Evolutionary conservation across 106 monocot genomes (phyloP).

Genomic region (Dendrobium officinale): DNA sequence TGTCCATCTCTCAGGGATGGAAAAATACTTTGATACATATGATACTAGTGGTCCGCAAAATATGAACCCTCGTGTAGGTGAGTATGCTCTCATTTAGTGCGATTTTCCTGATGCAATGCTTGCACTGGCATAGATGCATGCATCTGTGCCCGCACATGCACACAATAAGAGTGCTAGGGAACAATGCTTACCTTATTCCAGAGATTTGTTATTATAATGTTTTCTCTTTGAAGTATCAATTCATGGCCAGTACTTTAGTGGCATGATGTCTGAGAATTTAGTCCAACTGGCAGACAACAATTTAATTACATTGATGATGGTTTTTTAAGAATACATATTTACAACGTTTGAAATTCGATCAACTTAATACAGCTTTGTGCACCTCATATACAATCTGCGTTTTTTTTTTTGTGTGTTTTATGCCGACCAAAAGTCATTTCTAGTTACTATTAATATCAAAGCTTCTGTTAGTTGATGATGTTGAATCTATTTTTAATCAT

Average conservation of each 20-base stretch:
- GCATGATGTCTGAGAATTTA: neutral
- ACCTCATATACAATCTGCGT: too few relatives aligned
- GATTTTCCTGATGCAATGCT: neutral
- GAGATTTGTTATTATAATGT: neutral
- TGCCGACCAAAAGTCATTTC: too few relatives aligned
- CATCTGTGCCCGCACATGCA: neutral
- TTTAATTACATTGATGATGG: neutral
- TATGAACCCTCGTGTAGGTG: constrained; percentile 61
- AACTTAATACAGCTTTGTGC: neutral
- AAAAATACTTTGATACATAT: constrained; percentile 73
- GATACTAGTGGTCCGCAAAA: constrained; percentile 96
- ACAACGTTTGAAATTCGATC: neutral
- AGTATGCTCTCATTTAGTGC: neutral
- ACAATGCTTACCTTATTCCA: neutral
- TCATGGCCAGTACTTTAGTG: neutral
- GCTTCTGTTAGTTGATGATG: too few relatives aligned
- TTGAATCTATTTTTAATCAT: too few relatives aligned
- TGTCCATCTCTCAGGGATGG: constrained; percentile 68
- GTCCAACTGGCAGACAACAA: neutral
- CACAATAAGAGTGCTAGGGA: neutral
- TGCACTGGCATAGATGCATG: neutral
- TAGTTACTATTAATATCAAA: too few relatives aligned
- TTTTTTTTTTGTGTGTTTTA: too few relatives aligned
- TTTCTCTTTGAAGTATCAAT: neutral
- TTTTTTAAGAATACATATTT: neutral